These are phyloP conservation scores for Craterostigma plantagineum DNA, from an alignment of 257 asterid genomes.

Conservation along the genomic window DNA sequence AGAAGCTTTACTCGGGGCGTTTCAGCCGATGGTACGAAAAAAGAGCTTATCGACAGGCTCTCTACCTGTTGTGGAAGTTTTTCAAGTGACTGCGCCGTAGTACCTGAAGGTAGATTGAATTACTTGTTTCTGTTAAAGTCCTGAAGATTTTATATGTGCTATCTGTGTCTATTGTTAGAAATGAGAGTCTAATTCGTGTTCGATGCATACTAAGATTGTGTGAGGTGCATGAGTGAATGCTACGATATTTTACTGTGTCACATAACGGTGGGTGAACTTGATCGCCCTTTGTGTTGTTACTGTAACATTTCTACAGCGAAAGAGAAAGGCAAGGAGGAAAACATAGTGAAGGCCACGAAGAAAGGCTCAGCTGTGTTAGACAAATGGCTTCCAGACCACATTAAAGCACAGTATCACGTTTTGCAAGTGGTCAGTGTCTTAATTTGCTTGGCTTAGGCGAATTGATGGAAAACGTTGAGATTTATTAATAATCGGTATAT, in stretches of 20 bases:
- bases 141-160: neutral
- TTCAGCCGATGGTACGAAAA: conserved; percentile 43
- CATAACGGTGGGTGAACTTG: neutral
- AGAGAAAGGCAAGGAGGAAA: conserved; percentile 23
- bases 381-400: conserved; percentile 48
- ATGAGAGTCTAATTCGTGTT: neutral
- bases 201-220: neutral
- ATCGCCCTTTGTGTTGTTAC: conserved; percentile 3
- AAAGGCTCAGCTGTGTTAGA: conserved; percentile 87
- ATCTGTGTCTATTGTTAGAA: neutral
- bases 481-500: conserved; percentile 1
- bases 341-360: conserved; percentile 41
- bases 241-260: neutral
- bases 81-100: conserved; percentile 14
- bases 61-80: conserved; percentile 14
- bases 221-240: neutral
- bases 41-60: conserved; percentile 57
- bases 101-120: conserved; percentile 10
- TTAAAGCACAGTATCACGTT: conserved; percentile 71
- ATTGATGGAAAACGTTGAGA: neutral
- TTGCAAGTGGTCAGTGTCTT: conserved; percentile 40
- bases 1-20: conserved; percentile 40
- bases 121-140: neutral
- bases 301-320: conserved; percentile 10
- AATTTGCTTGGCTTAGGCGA: neutral